Conservation (phyloP, 441 rosid species). For the Populus hybrid region DNA sequence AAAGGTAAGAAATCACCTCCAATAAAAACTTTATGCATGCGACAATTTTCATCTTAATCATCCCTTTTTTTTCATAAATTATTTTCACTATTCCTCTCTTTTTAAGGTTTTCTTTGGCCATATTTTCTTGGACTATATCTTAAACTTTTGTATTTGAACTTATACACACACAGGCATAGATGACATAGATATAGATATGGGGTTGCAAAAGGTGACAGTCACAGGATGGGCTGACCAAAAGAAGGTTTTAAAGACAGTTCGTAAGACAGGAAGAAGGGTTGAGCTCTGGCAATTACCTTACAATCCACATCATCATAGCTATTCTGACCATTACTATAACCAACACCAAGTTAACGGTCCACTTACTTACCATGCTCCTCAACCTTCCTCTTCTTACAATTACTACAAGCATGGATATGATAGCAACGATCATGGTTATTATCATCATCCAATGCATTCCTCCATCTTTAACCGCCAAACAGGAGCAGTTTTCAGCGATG, state of each 20-base stretch:
- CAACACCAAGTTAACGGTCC: conserved; percentile 69
- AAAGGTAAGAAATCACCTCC: conserved; percentile 32
- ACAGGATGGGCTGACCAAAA: conserved; percentile 74
- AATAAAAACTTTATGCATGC: not conserved
- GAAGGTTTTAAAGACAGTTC: conserved; percentile 59
- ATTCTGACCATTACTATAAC: conserved; percentile 26
- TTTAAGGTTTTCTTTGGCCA: not conserved
- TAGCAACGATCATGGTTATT: conserved; percentile 38
- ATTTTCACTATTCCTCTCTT: too few relatives aligned
- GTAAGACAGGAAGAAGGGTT: conserved; percentile 68
- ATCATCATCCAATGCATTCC: conserved; percentile 45
- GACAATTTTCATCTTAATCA: not conserved
- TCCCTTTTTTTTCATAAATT: too few relatives aligned
- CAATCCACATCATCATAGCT: conserved; percentile 41
- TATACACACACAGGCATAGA: conserved; percentile 50
- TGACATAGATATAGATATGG: conserved; percentile 60
- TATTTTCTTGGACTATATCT: not conserved
- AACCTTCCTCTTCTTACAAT: conserved; percentile 69
- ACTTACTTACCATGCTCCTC: conserved; percentile 38
- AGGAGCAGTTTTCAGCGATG: conserved; percentile 68
- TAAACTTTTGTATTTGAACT: not conserved
- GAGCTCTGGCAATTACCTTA: conserved; percentile 82
- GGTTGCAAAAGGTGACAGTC: conserved; percentile 68
- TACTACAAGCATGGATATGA: conserved; percentile 82
- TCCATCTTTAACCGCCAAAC: conserved; percentile 51